Base-by-base conservation (phyloP, 2,329 filamentous ascomycete genomes). In the Uncinocarpus reesii region DNA sequence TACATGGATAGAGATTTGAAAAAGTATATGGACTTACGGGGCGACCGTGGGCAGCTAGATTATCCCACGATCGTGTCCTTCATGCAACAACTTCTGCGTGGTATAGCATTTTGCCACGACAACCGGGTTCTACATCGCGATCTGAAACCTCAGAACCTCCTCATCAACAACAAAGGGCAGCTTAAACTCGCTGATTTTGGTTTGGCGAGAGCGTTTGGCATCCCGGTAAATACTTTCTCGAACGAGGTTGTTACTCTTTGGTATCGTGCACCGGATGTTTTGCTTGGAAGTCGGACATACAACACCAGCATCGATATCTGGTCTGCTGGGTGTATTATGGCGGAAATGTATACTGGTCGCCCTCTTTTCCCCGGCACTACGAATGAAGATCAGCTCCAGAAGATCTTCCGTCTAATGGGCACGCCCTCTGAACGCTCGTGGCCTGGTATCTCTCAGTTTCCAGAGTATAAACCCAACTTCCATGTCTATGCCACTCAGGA, bases 231-330 rank as follows among this genome's bases (percentile, higher is more conserved):
- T 64, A 96, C 90, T 15, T 96, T 96, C 69, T 93, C 86, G 45
- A 96, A 96, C 66, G 90, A 96, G 68, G 90, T 96, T 50, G 90
- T 96, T 36, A 96, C 92, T 0, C 75, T 96, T 15, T 96, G 90
- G 90, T 98, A 98, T 66, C 85, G 92, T 36, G 92, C 92, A 0
- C 92, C 92, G 0, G 92, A 98, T 60, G 92, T 98, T 40, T 77
- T 98, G 44, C 78, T 98, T 38, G 92, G 92, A 45, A 92, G 85
- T 60, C 76, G 92, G 56, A 96, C 92, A 18, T 98, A 98, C 72
- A 98, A 95, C 70, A 98, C 92, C n/a, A 94, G 87, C 69, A 96
- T 98, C 65, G 92, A 98, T 62, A 96, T 98, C 64, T 98, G 92
- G 92, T 95, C 87, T 5, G 92, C 92, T 5, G 92, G 92, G 49